Conservation (phyloP, 2,329 filamentous ascomycete species). For the Ceratocystis harringtonii region DNA sequence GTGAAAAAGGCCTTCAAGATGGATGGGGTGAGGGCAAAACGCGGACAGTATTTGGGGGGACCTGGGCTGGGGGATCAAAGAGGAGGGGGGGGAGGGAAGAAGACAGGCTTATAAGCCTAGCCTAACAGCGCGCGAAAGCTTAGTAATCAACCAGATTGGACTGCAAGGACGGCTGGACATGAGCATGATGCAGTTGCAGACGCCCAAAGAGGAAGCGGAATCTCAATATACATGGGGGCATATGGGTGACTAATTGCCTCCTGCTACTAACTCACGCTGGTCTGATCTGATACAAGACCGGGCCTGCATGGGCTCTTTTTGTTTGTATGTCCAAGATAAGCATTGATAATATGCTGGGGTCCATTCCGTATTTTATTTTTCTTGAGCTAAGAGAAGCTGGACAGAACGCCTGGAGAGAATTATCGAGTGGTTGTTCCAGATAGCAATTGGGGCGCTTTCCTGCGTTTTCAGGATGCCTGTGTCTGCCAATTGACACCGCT, state of each 20-base stretch:
- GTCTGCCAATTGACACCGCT: no score
- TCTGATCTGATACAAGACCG: background rate
- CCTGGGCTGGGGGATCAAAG: background rate
- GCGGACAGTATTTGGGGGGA: background rate
- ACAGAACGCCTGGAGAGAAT: no score
- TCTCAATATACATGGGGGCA: background rate
- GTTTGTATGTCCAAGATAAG: background rate
- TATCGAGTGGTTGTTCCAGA: no score
- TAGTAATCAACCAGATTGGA: background rate
- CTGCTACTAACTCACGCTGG: background rate
- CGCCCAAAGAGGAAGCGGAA: background rate
- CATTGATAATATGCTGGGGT: background rate
- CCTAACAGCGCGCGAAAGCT: background rate
- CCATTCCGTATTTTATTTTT: no score
- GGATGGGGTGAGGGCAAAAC: background rate
- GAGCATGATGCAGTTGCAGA: background rate
- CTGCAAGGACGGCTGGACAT: background rate
- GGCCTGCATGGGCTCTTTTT: no score
- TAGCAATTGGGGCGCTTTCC: no score
- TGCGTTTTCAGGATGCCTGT: no score
- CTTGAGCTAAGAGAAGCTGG: no score
- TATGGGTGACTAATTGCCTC: background rate
- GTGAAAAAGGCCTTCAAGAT: background rate
- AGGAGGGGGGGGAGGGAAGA: background rate
- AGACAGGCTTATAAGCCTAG: background rate